Evolutionary conservation across 441 rosid genomes (phyloP), one percentile per base, ranked within the genome.

Genomic region (Jatropha multifida): DNA sequence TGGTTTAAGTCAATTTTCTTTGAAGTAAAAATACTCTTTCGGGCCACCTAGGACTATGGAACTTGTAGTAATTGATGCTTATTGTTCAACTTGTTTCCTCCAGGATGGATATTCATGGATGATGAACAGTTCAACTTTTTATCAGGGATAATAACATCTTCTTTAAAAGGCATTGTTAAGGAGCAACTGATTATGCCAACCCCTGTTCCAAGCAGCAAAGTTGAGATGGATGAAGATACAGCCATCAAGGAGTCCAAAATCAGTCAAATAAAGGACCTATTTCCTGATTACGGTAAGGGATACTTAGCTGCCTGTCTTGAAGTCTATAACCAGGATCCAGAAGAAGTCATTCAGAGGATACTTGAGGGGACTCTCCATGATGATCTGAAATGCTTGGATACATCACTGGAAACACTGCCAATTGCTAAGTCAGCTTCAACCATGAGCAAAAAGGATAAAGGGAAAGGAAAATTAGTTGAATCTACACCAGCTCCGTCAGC

Each of bases 301-400:
- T 96, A 84, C 85, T 65, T 96, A 67, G 86, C 87, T 73, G 91
- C 94, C 58, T 96, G 99, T 80, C 97, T 96, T 40, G 94, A 94
- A 86, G 97, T 85, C 40, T 94, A 94, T 85, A 91, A 91, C 84
- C 91, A 87, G 75, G 92, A 94, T 83, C 90, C 95, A 46, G 98
- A 96, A 81, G 97, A 92, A 83, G 98, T 96, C 68, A 94, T 94
- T 78, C 98, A 96, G 83, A 87, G 97, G 80, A 94, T 94, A 58
- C 93, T 96, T 13, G 98, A 96, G 84, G 93, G 93, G 75, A 93
- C 90, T 76, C 97, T 94, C 71, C 99, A 94, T 70, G 83, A 86
- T 54, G 98, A 94, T 83, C 86, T 96, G 63, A 84, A 81, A 83
- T 74, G 80, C 42, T 77, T 92, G 87, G 92, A 91, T 79, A 84